These are phyloP conservation scores for Candida koratica DNA, from an alignment of 805 yeast species.

Conservation along the genomic window DNA sequence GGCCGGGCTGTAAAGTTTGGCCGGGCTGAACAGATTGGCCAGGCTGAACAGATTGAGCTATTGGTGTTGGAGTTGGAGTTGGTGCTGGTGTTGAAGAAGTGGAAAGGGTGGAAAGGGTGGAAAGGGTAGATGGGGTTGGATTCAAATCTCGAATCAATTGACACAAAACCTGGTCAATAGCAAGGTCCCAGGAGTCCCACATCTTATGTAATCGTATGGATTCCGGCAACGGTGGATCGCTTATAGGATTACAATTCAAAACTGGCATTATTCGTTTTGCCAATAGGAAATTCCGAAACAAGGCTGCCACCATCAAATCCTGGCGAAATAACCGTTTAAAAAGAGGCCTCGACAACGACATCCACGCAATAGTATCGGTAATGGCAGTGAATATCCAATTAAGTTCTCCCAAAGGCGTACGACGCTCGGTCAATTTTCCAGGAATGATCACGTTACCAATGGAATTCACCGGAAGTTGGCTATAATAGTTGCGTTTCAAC, in stretches of 20 bases:
- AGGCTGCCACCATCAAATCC: constrained; percentile 93
- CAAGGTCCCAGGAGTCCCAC: constrained; percentile 99
- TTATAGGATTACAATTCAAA: constrained; percentile 88
- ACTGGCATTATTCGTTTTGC: constrained; percentile 94
- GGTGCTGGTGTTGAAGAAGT: background rate
- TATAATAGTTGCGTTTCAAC: constrained; percentile 48
- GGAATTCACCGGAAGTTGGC: constrained; percentile 43
- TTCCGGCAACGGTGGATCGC: constrained; percentile 90
- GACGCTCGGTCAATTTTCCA: constrained; percentile 84
- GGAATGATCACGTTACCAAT: constrained; percentile 70
- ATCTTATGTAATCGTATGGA: constrained; percentile 74
- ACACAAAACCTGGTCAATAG: constrained; percentile 87
- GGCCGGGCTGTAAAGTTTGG: constrained; percentile 3
- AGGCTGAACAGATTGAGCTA: constrained; percentile 5
- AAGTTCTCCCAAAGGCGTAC: constrained; percentile 93
- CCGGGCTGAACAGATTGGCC: constrained; percentile 6
- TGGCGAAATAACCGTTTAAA: constrained; percentile 90
- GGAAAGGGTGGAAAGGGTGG: background rate
- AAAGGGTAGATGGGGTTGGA: background rate
- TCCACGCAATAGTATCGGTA: constrained; percentile 98
- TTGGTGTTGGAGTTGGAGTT: background rate
- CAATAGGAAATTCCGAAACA: constrained; percentile 84
- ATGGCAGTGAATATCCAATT: constrained; percentile 98
- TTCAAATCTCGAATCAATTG: constrained; percentile 48
- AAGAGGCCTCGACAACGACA: constrained; percentile 77